Evolutionary conservation across 441 rosid genomes (phyloP).

Genomic region (Adansonia rubrostipa): DNA sequence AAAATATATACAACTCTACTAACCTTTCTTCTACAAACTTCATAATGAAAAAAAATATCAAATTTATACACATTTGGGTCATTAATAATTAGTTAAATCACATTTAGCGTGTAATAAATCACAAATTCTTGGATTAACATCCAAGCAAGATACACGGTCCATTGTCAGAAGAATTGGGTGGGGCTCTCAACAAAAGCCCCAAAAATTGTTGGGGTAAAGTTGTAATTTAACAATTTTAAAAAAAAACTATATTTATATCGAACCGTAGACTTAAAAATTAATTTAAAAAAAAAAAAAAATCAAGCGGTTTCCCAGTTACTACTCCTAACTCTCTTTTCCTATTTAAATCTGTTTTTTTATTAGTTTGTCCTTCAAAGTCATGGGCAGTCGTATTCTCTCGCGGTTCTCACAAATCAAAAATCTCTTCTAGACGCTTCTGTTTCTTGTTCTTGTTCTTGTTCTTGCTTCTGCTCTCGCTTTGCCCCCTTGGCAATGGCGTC

Average conservation of each 20-base stretch:
- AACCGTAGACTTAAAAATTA: not conserved
- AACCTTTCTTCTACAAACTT: too few relatives aligned
- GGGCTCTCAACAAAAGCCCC: not conserved
- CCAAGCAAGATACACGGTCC: not conserved
- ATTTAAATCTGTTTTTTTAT: not conserved
- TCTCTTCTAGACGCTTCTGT: constrained; percentile 23
- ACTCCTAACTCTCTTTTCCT: not conserved
- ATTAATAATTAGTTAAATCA: not conserved
- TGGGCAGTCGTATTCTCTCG: constrained; percentile 25
- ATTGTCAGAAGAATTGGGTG: not conserved
- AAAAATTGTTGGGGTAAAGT: not conserved
- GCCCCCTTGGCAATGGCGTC: constrained; percentile 57
- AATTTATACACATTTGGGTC: not conserved
- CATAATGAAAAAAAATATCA: too few relatives aligned
- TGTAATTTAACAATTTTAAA: not conserved
- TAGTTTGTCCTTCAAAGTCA: not conserved
- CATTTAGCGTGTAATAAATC: not conserved
- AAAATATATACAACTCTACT: too few relatives aligned
- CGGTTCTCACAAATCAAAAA: not conserved
- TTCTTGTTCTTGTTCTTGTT: not conserved
- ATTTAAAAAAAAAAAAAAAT: not conserved
- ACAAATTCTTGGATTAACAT: not conserved
- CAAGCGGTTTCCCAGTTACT: not conserved
- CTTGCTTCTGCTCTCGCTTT: not conserved
- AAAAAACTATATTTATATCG: not conserved